These are phyloP conservation scores for Starmera caribaea DNA, from an alignment of 805 yeast genomes.

Conservation along the genomic window DNA sequence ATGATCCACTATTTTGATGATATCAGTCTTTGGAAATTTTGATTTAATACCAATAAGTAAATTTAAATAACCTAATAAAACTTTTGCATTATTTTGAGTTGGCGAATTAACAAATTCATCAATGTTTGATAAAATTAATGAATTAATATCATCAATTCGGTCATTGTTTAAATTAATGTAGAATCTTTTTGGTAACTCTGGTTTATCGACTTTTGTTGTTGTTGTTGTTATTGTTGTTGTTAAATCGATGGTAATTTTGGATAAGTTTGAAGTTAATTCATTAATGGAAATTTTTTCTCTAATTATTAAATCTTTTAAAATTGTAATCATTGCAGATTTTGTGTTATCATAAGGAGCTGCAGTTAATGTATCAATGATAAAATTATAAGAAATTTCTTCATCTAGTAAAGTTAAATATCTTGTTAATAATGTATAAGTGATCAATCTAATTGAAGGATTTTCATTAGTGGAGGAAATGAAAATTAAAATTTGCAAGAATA, in stretches of 20 bases:
- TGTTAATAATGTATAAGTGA: constrained; percentile 52
- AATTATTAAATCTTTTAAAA: constrained; percentile 57
- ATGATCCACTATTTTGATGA: constrained; percentile 21
- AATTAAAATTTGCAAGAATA: constrained; percentile 34
- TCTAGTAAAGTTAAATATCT: constrained; percentile 50
- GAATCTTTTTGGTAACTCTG: constrained; percentile 31
- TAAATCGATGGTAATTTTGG: background rate
- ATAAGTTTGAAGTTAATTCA: constrained; percentile 1
- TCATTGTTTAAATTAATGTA: constrained; percentile 34
- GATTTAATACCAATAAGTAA: constrained; percentile 31
- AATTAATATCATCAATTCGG: constrained; percentile 33
- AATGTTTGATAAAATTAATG: constrained; percentile 29
- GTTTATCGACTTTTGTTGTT: constrained; percentile 11
- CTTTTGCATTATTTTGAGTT: constrained; percentile 25
- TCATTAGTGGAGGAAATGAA: constrained; percentile 25
- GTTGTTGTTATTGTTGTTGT: background rate
- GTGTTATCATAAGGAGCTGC: constrained; percentile 58
- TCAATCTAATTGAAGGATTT: constrained; percentile 28
- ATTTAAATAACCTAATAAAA: constrained; percentile 48
- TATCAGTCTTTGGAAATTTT: constrained; percentile 20
- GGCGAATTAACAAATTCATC: constrained; percentile 15
- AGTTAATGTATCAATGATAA: constrained; percentile 52
- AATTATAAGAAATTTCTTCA: constrained; percentile 47
- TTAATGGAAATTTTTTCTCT: constrained; percentile 16
- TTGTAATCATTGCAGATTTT: constrained; percentile 50